These are phyloP conservation scores for Pseudozyma sp. DNA, from an alignment of 1,284 basidiomycete genomes.

Conservation along the genomic window DNA sequence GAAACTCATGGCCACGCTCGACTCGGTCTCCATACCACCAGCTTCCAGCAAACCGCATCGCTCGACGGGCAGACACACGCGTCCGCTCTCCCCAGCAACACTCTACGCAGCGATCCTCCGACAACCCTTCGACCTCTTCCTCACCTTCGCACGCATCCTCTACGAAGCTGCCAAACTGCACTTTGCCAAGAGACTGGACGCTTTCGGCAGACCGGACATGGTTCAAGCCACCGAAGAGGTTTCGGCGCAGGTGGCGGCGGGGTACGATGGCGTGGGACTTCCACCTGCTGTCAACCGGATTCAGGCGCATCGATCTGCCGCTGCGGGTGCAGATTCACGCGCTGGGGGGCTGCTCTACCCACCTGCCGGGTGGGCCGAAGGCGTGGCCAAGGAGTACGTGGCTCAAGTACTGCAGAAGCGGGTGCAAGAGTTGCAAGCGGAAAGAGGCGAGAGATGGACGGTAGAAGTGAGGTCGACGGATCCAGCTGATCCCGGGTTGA, in stretches of 20 bases:
- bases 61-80: constrained; percentile 21
- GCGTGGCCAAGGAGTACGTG: constrained; percentile 23
- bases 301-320: constrained; percentile 29
- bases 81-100: constrained; percentile 71
- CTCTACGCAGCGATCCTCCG: constrained; percentile 72
- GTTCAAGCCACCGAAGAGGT: constrained; percentile 28
- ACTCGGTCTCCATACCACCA: constrained; percentile 68
- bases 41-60: not conserved
- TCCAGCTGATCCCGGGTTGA: constrained; percentile 25
- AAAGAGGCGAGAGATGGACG: constrained; percentile 13
- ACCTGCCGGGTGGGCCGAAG: constrained; percentile 20
- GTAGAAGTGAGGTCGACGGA: constrained; percentile 22
- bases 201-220: constrained; percentile 76
- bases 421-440: constrained; percentile 14
- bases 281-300: constrained; percentile 46
- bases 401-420: not conserved
- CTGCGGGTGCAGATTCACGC: not conserved
- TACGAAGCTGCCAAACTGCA: constrained; percentile 78
- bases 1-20: constrained; percentile 73
- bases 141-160: constrained; percentile 76
- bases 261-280: constrained; percentile 31
- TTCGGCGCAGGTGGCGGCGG: too few species aligned
- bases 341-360: constrained; percentile 31
- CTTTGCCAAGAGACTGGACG: constrained; percentile 75
- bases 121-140: constrained; percentile 74